Percentiles rank a stretch among this genome's conserved stretches.
Evolutionary conservation across 2,329 filamentous ascomycete species (phyloP).

Genomic region (Fusarium sp.): DNA sequence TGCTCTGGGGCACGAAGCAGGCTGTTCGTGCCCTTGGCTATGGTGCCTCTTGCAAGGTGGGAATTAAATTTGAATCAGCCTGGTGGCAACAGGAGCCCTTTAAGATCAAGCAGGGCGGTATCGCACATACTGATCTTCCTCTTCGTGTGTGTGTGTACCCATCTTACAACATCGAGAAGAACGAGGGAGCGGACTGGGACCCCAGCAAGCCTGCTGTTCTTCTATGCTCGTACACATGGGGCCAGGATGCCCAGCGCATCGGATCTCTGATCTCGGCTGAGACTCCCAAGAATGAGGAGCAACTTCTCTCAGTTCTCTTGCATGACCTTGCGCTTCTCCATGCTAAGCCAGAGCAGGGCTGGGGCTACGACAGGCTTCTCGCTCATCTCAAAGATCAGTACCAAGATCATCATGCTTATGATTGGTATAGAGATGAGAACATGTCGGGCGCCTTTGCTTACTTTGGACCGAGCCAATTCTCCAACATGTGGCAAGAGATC

Average conservation of each 20-base stretch:
- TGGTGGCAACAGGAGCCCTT: conserved; percentile 40
- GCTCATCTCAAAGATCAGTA: conserved; percentile 7
- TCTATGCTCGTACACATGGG: conserved; percentile 39
- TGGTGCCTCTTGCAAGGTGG: conserved; percentile 47
- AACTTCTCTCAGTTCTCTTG: neutral
- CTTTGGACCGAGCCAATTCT: conserved; percentile 36
- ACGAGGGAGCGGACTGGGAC: neutral
- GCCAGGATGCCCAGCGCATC: conserved; percentile 36
- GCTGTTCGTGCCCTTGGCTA: conserved; percentile 49
- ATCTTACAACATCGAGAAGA: conserved; percentile 41
- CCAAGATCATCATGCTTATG: conserved; percentile 31
- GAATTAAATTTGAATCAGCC: conserved; percentile 49
- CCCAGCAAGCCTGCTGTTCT: conserved; percentile 26
- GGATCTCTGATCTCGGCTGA: conserved; percentile 22
- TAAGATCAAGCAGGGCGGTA: conserved; percentile 20
- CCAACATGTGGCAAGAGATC: conserved; percentile 42
- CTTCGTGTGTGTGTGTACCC: conserved; percentile 50
- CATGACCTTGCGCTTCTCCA: neutral
- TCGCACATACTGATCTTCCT: conserved; percentile 44
- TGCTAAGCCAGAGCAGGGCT: neutral
- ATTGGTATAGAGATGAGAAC: conserved; percentile 39
- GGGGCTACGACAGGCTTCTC: conserved; percentile 3
- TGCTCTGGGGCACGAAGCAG: conserved; percentile 45
- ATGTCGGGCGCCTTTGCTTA: conserved; percentile 42
- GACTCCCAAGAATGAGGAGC: neutral